phyloP scores from a whole-genome alignment of 108 stramenopile species.

The Cyclostephanos invisitatus region DNA sequence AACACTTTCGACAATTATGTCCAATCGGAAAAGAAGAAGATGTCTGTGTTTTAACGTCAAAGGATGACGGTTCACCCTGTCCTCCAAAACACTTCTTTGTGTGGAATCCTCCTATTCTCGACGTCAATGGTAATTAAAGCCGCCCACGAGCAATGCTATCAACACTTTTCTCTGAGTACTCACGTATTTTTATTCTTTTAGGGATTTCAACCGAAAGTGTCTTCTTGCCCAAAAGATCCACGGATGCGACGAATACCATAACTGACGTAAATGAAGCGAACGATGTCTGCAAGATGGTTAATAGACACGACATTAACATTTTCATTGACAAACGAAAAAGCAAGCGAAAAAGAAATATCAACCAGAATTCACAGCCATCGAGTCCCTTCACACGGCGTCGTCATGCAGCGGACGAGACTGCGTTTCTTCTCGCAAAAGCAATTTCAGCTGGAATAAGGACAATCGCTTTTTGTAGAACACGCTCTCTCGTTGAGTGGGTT shows the following conservation, averaged over 20 bases:
- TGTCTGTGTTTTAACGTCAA: slow-evolving; percentile 55
- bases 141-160: neutral
- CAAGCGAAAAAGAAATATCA: slow-evolving; percentile 10
- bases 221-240: slow-evolving; percentile 32
- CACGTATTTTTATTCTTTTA: neutral
- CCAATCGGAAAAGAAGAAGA: slow-evolving; percentile 55
- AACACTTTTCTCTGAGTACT: neutral
- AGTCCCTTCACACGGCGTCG: slow-evolving; percentile 44
- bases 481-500: slow-evolving; percentile 93
- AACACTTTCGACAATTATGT: slow-evolving; percentile 80
- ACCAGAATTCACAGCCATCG: slow-evolving; percentile 1
- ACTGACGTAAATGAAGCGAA: neutral
- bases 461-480: slow-evolving; percentile 93
- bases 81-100: slow-evolving; percentile 81
- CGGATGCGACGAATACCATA: neutral
- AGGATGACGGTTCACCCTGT: slow-evolving; percentile 81
- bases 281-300: neutral
- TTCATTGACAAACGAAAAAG: slow-evolving; percentile 14
- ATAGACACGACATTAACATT: slow-evolving; percentile 13
- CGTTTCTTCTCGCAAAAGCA: slow-evolving; percentile 80
- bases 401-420: slow-evolving; percentile 94
- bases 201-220: slow-evolving; percentile 34
- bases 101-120: slow-evolving; percentile 86
- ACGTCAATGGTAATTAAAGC: slow-evolving; percentile 31
- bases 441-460: slow-evolving; percentile 76